Percentiles rank a stretch among this genome's conserved stretches.
Evolutionary conservation across 495 filamentous ascomycete species (phyloP).

Genomic region (Hypomontagnella submonticulosa): DNA sequence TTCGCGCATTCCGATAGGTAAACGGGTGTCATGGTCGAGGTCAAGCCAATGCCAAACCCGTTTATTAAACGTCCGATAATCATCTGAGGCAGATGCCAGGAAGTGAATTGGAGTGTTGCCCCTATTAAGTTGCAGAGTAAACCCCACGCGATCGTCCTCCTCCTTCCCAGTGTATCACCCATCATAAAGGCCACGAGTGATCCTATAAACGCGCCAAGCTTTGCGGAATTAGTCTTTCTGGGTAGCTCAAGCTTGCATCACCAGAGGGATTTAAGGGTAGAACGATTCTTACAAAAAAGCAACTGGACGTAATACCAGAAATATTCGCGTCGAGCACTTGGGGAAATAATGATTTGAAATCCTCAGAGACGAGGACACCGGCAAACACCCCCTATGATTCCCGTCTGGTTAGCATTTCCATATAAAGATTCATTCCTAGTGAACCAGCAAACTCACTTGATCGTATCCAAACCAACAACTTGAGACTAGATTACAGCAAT

Average conservation of each 20-base stretch:
- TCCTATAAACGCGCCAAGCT: slow-evolving; percentile 53
- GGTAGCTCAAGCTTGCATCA: not conserved
- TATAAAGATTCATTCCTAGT: no score
- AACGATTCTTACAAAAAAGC: slow-evolving; percentile 54
- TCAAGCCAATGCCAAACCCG: slow-evolving; percentile 72
- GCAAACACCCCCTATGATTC: slow-evolving; percentile 53
- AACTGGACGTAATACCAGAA: slow-evolving; percentile 53
- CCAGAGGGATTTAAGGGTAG: slow-evolving; percentile 3
- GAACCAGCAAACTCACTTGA: slow-evolving; percentile 43
- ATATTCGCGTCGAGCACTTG: slow-evolving; percentile 35
- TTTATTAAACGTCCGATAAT: slow-evolving; percentile 70
- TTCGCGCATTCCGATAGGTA: slow-evolving; percentile 66
- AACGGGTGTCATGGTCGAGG: slow-evolving; percentile 69
- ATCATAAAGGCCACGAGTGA: slow-evolving; percentile 51
- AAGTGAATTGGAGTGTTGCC: slow-evolving; percentile 54
- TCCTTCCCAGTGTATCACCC: slow-evolving; percentile 60
- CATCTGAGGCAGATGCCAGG: slow-evolving; percentile 63
- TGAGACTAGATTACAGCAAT: slow-evolving; percentile 28
- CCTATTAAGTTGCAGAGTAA: slow-evolving; percentile 66
- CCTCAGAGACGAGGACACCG: slow-evolving; percentile 51
- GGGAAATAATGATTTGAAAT: slow-evolving; percentile 46
- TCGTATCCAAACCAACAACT: slow-evolving; percentile 45
- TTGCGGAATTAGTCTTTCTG: slow-evolving; percentile 36
- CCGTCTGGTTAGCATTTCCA: no score
- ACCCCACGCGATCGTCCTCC: slow-evolving; percentile 68